Base-by-base conservation (phyloP, 306 rosid species). In the Cicer bijugum region DNA sequence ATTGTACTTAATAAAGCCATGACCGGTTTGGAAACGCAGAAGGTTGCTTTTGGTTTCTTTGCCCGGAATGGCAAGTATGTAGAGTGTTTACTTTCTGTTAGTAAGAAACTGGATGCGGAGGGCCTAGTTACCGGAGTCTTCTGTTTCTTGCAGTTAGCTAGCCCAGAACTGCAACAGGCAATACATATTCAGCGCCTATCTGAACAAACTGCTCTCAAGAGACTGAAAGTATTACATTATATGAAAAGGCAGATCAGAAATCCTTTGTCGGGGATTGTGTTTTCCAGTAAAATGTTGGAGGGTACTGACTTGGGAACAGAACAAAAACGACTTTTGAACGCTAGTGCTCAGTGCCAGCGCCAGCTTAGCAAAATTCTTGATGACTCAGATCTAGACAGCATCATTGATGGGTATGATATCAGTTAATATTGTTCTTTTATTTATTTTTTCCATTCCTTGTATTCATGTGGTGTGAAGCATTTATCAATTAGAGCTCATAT, bases 121-220 rank as follows among this genome's bases (percentile, higher is more conserved):
- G 91, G 99, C 50, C 58, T 66, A 4, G 87, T 89, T 77, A 91
- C 96, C 12, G 97, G 99, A 48, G 80, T 91, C 69, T 94, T 94
- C 81, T 94, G 97, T 85, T 94, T 91, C 88, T 81, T 94, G 92
- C 99, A 91, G 83, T 85, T 91, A 60, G 92, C 97, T 81, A 94
- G 96, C 83, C 88, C 79, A 16, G 99, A 94, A 88, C 84, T 91
- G 84, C 96, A 91, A 76, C 89, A 86, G 66, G 97, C 95, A 44
- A 84, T 94, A 15, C 91, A 91, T 80, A 78, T 89, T 84, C 99
- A 91, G 78, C 91, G 88, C 61, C 71, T 94, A 71, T 87, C 91
- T 11, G 97, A 89, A 78, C 89, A 87, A 81, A 94, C 95, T 57
- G 92, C 99, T 66, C 59, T 82, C 67, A 94, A 91, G 88, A 91